Evolutionary conservation across 495 filamentous ascomycete species (phyloP), one percentile per base, ranked within the genome.

Genomic region (Penicillium egyptiacum): DNA sequence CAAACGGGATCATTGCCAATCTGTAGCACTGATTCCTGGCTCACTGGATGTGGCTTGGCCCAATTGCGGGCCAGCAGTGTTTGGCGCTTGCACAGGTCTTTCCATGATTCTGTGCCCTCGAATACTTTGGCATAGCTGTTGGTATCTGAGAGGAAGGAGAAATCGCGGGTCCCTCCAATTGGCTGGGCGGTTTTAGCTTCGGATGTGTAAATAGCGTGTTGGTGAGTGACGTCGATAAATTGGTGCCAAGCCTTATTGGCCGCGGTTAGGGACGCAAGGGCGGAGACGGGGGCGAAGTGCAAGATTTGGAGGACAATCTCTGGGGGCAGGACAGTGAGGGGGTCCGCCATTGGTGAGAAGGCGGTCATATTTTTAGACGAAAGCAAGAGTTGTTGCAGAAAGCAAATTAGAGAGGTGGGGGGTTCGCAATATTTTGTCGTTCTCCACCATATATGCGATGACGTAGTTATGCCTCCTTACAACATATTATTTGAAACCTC

Each of bases 221-320:
- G 73, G 55, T 76, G 72, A 5, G 70, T 72, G 62, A 66, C 57
- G 60, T 76, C 73, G 59, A 76, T 76, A 53, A 76, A 75, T 41
- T 56, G 46, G 54, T 75, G 70, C 73, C 73, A 76, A 31, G 71
- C 70, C 25, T 67, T 68, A 19, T 71, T 74, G n/a, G 66, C 59
- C 1, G 63, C 55, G 16, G 67, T 72, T 40, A 76, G 62, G 20
- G 70, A 65, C 6, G 67, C 73, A 45, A 76, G 56, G 5, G 67
- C 51, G 20, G 73, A 64, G 19, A 71, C 47, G 19, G 73, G 52
- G 33, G 70, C 49, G 53, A 73, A 75, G 23, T 76, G 67, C 49
- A 76, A 33, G 39, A 75, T 63, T 10, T 64, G 69, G 48, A 76
- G 58, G 40, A 74, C 65, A 46, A 76, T 68, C 58, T 76, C 73